Conservation (phyloP, 495 filamentous ascomycete species). For the Xylaria venustula region DNA sequence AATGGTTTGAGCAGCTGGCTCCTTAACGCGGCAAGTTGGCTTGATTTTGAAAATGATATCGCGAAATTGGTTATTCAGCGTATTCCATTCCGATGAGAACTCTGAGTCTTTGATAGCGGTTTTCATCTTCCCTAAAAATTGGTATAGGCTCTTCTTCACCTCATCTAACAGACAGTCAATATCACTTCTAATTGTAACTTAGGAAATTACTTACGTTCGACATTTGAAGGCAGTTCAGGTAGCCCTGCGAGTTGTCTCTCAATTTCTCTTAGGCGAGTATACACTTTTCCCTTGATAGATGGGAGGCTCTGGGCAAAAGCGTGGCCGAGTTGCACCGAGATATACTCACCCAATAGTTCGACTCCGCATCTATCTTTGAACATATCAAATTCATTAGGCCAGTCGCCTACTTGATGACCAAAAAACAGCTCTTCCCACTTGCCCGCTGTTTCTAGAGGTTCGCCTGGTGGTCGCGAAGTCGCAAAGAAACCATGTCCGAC, state of each 20-base stretch:
- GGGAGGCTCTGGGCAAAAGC: conserved; percentile 48
- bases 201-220: conserved; percentile 34
- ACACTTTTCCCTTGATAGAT: conserved; percentile 56
- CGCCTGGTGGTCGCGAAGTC: conserved; percentile 45
- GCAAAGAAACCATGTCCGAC: conserved; percentile 68
- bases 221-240: conserved; percentile 55
- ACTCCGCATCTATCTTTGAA: conserved; percentile 60
- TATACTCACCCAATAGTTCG: conserved; percentile 33
- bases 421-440: conserved; percentile 63
- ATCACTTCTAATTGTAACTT: not conserved
- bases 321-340: conserved; percentile 25
- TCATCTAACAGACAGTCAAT: conserved; percentile 24
- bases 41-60: conserved; percentile 36
- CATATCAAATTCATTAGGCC: conserved; percentile 41
- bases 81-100: conserved; percentile 31
- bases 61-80: conserved; percentile 36
- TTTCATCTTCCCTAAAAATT: conserved; percentile 42
- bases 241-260: conserved; percentile 46
- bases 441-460: conserved; percentile 52
- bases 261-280: conserved; percentile 46
- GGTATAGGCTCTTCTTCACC: conserved; percentile 40
- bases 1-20: conserved; percentile 26
- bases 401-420: conserved; percentile 32
- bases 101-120: conserved; percentile 27
- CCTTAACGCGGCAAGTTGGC: conserved; percentile 42